Conservation (phyloP, 2,329 filamentous ascomycete genomes). For the Penicillium janthinellum region DNA sequence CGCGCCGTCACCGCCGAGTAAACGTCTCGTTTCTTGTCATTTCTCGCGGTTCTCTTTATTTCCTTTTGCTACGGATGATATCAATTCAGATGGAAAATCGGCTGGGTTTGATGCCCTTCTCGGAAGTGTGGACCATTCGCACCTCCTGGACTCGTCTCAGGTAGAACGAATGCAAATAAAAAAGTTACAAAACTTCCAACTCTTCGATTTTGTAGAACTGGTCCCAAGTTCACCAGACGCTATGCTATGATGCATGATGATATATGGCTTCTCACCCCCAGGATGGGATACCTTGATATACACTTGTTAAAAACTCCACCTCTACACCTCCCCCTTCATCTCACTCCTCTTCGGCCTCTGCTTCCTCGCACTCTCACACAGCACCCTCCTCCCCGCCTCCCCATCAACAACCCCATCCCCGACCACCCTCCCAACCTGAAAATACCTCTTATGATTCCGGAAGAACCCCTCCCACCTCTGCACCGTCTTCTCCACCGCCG, state of each 20-base stretch:
- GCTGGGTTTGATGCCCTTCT: constrained; percentile 41
- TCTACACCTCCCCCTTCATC: constrained; percentile 22
- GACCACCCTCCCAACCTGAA: constrained; percentile 73
- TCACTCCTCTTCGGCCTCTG: constrained; percentile 58
- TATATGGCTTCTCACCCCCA: not conserved
- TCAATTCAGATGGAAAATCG: constrained; percentile 40
- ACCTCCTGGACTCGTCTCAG: constrained; percentile 33
- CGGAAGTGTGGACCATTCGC: constrained; percentile 34
- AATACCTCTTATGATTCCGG: constrained; percentile 75
- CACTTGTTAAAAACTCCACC: not conserved
- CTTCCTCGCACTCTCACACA: constrained; percentile 73
- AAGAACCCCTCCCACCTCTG: constrained; percentile 86
- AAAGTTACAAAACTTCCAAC: constrained; percentile 32
- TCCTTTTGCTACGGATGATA: constrained; percentile 43
- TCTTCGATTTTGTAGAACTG: not conserved
- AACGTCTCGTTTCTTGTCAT: constrained; percentile 38
- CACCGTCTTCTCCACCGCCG: constrained; percentile 67
- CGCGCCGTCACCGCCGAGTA: constrained; percentile 50
- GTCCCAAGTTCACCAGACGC: not conserved
- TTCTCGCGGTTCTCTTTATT: constrained; percentile 40
- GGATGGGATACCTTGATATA: not conserved
- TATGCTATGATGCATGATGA: not conserved
- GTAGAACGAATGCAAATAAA: constrained; percentile 38
- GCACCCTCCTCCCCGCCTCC: constrained; percentile 56
- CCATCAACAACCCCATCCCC: constrained; percentile 47